Conservation (phyloP, 164 flowering plant genomes). For the Berberis vulgaris region DNA sequence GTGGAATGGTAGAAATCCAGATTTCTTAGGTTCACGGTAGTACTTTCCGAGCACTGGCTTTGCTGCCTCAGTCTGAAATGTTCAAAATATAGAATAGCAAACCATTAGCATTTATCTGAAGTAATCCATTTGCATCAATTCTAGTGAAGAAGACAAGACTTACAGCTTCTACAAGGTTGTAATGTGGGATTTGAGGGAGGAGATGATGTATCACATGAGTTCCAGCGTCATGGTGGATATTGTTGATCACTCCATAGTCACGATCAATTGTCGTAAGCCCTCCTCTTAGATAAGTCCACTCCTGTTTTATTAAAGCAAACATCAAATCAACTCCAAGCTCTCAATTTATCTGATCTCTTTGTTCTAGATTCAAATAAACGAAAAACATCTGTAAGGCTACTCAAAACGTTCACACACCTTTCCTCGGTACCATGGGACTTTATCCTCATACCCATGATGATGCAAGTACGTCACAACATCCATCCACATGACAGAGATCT, state of each 20-base stretch:
- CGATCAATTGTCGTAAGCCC: conserved; percentile 63
- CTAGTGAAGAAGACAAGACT: conserved; percentile 11
- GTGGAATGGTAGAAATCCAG: conserved; percentile 41
- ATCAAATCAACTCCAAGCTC: neutral
- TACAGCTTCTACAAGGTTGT: conserved; percentile 57
- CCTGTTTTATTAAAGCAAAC: conserved; percentile 19
- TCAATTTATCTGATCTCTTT: too few species aligned
- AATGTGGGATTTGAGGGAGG: conserved; percentile 65
- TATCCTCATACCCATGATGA: conserved; percentile 67
- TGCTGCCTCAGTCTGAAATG: conserved; percentile 43
- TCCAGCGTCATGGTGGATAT: conserved; percentile 67
- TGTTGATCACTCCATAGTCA: conserved; percentile 55
- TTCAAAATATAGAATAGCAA: neutral
- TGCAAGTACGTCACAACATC: conserved; percentile 73
- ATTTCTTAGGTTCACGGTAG: conserved; percentile 43
- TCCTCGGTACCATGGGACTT: conserved; percentile 74
- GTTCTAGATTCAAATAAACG: too few species aligned
- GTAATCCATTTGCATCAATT: neutral
- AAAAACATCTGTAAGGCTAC: neutral
- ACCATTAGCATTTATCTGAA: neutral
- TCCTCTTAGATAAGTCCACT: conserved; percentile 66
- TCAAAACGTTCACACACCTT: conserved; percentile 29
- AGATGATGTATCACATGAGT: conserved; percentile 70
- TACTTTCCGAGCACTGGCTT: conserved; percentile 52
- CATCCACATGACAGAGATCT: conserved; percentile 62